Percentiles rank a stretch among this genome's conserved stretches.
phyloP scores from a whole-genome alignment of 345 rosid species.

The Pugionium dolabratum region DNA sequence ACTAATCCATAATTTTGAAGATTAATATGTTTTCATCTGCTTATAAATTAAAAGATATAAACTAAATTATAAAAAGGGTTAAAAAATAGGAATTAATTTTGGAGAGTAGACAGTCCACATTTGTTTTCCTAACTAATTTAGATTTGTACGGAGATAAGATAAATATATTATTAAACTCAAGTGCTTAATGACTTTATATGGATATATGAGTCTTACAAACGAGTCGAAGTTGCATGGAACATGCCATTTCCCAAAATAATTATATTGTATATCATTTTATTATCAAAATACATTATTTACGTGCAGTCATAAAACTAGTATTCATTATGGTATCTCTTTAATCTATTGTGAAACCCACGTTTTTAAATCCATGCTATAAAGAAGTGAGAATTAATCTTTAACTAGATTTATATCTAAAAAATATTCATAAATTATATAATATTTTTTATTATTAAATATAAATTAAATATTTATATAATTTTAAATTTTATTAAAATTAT shows the following conservation, averaged over 20 bases:
- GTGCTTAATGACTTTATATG: background rate
- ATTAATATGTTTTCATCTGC: background rate
- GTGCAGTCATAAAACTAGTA: no score
- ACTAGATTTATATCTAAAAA: no score
- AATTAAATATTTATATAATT: no score
- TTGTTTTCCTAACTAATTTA: background rate
- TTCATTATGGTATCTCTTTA: no score
- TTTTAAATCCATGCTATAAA: no score
- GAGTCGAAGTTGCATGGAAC: constrained; percentile 34
- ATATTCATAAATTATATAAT: no score
- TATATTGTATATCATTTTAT: background rate
- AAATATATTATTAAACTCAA: background rate
- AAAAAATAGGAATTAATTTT: background rate
- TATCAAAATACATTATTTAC: no score
- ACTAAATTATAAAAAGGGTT: background rate
- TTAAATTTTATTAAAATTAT: no score
- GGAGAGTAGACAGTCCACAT: background rate
- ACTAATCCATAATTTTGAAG: background rate
- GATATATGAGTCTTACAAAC: background rate
- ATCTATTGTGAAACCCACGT: no score
- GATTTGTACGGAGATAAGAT: no score
- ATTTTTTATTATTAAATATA: no score
- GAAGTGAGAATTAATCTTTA: no score
- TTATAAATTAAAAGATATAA: background rate
- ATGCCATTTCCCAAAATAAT: constrained; percentile 8